A percentile compares a stretch with the other conserved stretches of the same genome.
Conservation (phyloP, 2,329 filamentous ascomycete genomes). For the Eurotiales sp. region DNA sequence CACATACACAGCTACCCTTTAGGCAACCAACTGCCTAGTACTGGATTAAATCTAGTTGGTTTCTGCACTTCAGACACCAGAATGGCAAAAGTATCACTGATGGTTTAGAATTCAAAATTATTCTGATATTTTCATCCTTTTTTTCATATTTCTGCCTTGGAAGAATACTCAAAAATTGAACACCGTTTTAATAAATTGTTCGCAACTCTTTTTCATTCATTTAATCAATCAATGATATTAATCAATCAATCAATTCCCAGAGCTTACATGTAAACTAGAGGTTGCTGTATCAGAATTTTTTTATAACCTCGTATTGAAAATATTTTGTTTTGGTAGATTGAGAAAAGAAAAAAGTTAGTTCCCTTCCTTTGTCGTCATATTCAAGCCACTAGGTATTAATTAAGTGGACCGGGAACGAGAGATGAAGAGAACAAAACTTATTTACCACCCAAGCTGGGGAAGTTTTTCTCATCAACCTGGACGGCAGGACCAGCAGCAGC, state of each 20-base stretch:
- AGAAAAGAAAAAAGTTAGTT: too few species aligned
- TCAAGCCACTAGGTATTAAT: background rate
- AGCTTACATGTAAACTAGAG: constrained; percentile 10
- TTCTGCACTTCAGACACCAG: too few species aligned
- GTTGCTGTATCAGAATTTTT: background rate
- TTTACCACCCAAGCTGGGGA: constrained; percentile 42
- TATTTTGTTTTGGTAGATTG: background rate
- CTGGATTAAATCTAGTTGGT: too few species aligned
- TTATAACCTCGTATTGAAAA: background rate
- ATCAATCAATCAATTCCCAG: constrained; percentile 10
- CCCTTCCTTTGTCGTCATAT: background rate
- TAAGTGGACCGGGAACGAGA: background rate
- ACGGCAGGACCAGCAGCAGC: constrained; percentile 25
- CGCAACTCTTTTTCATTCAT: background rate
- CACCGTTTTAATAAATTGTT: background rate
- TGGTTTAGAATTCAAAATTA: too few species aligned
- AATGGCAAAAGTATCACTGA: too few species aligned
- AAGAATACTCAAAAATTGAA: too few species aligned
- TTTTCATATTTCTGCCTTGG: too few species aligned
- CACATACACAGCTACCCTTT: too few species aligned
- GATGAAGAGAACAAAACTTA: constrained; percentile 21
- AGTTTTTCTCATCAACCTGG: constrained; percentile 45
- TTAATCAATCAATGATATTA: constrained; percentile 6
- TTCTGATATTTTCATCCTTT: too few species aligned
- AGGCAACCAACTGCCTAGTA: too few species aligned